A percentile compares a stretch with the other conserved stretches of the same genome.
Conservation (phyloP, 2,329 filamentous ascomycete species). For the Exophiala sp. region DNA sequence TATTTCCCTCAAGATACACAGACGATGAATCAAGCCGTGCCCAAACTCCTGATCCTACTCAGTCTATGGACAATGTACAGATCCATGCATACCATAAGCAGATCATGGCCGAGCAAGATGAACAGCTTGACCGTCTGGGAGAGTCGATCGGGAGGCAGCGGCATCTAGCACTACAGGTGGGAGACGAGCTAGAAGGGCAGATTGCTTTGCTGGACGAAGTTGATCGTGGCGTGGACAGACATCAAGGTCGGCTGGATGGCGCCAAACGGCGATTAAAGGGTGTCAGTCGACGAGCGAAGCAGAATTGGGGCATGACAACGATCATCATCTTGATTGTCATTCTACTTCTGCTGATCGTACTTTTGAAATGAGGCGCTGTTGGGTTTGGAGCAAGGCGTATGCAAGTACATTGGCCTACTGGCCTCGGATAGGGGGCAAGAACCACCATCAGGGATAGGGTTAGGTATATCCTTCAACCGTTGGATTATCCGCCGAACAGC, state of each 20-base stretch:
- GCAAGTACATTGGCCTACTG: background rate
- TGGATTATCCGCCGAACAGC: background rate
- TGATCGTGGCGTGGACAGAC: constrained; percentile 73
- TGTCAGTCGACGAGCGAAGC: constrained; percentile 67
- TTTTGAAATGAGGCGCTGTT: constrained; percentile 57
- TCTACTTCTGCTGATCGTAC: constrained; percentile 72
- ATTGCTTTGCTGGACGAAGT: constrained; percentile 84
- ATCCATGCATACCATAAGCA: constrained; percentile 77
- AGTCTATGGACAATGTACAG: constrained; percentile 68
- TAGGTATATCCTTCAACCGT: too few species aligned
- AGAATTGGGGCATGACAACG: constrained; percentile 80
- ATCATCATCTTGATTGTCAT: constrained; percentile 79
- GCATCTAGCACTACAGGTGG: constrained; percentile 90
- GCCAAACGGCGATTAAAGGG: constrained; percentile 66
- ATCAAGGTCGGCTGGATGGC: constrained; percentile 67
- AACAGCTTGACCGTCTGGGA: constrained; percentile 83
- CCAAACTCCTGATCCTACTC: constrained; percentile 55
- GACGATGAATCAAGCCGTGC: constrained; percentile 47
- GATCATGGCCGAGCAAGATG: constrained; percentile 82
- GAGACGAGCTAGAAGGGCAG: constrained; percentile 89
- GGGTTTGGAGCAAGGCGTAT: background rate
- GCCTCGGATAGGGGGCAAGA: background rate
- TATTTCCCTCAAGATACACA: constrained; percentile 49
- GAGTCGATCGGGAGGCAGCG: constrained; percentile 80
- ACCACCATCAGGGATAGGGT: background rate